Evolutionary conservation across 139 green algal species (phyloP).

Genomic region (Chlorella sp.): DNA sequence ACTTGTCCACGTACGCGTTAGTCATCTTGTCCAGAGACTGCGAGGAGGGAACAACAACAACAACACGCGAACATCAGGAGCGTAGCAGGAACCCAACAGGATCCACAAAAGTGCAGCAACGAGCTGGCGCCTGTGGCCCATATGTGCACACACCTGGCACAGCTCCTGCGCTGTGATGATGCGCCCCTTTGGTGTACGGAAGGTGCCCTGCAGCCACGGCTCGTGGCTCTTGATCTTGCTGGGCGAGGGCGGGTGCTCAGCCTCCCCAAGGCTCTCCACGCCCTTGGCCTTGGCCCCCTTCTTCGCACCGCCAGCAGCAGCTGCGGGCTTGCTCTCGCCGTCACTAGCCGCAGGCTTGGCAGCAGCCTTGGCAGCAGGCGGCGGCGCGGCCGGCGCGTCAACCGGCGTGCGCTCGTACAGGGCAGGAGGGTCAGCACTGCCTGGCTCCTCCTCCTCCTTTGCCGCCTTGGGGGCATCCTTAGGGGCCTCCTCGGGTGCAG

Average conservation of each 20-base stretch:
- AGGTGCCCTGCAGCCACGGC: slow-evolving; percentile 24
- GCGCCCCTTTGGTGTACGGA: slow-evolving; percentile 19
- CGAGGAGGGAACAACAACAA: not conserved
- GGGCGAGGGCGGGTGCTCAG: slow-evolving; percentile 18
- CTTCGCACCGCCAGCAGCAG: not conserved
- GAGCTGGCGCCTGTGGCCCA: too few species aligned
- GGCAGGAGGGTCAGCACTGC: not conserved
- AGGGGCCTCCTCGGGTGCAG: not conserved
- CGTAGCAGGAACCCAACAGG: too few species aligned
- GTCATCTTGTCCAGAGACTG: slow-evolving; percentile 2
- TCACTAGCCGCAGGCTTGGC: not conserved
- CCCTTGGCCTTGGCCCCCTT: not conserved
- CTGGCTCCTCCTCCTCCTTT: not conserved
- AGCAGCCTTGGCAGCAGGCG: not conserved
- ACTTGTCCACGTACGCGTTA: slow-evolving; percentile 7
- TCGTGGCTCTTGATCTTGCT: slow-evolving; percentile 24
- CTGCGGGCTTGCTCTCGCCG: not conserved
- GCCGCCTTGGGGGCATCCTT: not conserved
- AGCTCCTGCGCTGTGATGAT: slow-evolving; percentile 32
- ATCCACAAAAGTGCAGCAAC: too few species aligned
- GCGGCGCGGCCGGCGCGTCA: too few species aligned
- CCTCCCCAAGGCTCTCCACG: slow-evolving; percentile 1
- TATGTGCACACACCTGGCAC: slow-evolving; percentile 9
- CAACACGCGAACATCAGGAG: too few species aligned
- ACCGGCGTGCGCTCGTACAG: not conserved